Conservation (phyloP, 768 basidiomycete species). For the Leccinum subgranulosum region DNA sequence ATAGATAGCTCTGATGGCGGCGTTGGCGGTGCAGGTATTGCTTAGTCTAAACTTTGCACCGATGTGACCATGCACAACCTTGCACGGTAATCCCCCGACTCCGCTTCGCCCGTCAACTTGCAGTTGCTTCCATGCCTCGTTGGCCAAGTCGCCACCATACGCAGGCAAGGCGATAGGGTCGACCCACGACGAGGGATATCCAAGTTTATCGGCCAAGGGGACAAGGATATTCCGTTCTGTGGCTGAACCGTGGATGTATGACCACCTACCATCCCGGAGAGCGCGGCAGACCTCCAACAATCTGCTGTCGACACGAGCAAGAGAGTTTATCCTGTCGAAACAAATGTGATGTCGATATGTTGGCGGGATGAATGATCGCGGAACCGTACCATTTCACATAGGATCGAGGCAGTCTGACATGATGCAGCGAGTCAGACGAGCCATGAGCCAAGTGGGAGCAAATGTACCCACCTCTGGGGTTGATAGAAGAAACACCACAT, state of each 20-base stretch:
- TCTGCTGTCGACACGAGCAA: constrained; percentile 65
- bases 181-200: constrained; percentile 60
- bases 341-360: background rate
- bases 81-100: constrained; percentile 73
- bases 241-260: constrained; percentile 48
- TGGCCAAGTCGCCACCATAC: constrained; percentile 54
- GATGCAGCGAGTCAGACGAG: constrained; percentile 2
- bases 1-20: constrained; percentile 45
- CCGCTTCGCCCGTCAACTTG: constrained; percentile 50
- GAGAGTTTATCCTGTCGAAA: constrained; percentile 52
- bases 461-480: constrained; percentile 52
- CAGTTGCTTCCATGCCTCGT: constrained; percentile 52
- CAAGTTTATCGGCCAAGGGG: constrained; percentile 51
- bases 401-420: constrained; percentile 35
- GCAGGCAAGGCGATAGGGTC: constrained; percentile 59
- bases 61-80: constrained; percentile 64
- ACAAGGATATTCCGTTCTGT: constrained; percentile 40
- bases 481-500: constrained; percentile 90
- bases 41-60: constrained; percentile 45
- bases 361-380: background rate
- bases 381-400: constrained; percentile 60
- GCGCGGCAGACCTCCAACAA: constrained; percentile 52
- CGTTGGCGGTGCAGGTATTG: constrained; percentile 60
- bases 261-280: constrained; percentile 56
- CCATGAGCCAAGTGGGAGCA: background rate